Evolutionary conservation across 352 stramenopile species (phyloP).

Genomic region (Globisporangium uncinulatum): DNA sequence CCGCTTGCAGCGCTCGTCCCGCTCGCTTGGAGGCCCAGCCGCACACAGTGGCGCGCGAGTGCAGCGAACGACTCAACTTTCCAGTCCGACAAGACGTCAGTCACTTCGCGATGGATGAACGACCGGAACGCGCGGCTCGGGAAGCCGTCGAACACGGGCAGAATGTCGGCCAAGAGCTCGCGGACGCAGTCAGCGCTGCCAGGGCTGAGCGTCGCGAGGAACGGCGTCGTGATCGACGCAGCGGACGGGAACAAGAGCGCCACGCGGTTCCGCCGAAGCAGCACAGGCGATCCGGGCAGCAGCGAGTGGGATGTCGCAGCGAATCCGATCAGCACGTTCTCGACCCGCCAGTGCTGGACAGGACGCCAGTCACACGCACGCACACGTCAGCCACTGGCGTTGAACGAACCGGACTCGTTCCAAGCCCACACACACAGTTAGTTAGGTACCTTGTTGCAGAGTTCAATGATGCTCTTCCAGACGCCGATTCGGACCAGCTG

Average conservation of each 20-base stretch:
- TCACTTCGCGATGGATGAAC: conserved; percentile 55
- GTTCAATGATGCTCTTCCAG: conserved; percentile 59
- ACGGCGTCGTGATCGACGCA: conserved; percentile 37
- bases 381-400: background rate
- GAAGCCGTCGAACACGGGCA: conserved; percentile 64
- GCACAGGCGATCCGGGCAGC: conserved; percentile 47
- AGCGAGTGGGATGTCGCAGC: conserved; percentile 34
- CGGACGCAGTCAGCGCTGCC: conserved; percentile 35
- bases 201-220: conserved; percentile 29
- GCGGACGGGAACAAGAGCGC: conserved; percentile 60
- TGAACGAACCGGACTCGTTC: background rate
- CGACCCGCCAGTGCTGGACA: conserved; percentile 44
- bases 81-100: conserved; percentile 46
- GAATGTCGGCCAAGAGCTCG: conserved; percentile 45
- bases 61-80: conserved; percentile 69
- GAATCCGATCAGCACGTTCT: conserved; percentile 70
- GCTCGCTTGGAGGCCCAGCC: conserved; percentile 25
- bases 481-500: conserved; percentile 38
- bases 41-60: conserved; percentile 56
- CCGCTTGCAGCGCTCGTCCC: conserved; percentile 8
- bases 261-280: conserved; percentile 64
- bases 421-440: background rate
- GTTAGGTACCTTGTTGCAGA: conserved; percentile 47
- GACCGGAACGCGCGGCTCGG: conserved; percentile 51
- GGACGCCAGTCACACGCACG: background rate